Conservation (phyloP, 1,139 yeast species). For the Blastobotrys arbuscula region DNA sequence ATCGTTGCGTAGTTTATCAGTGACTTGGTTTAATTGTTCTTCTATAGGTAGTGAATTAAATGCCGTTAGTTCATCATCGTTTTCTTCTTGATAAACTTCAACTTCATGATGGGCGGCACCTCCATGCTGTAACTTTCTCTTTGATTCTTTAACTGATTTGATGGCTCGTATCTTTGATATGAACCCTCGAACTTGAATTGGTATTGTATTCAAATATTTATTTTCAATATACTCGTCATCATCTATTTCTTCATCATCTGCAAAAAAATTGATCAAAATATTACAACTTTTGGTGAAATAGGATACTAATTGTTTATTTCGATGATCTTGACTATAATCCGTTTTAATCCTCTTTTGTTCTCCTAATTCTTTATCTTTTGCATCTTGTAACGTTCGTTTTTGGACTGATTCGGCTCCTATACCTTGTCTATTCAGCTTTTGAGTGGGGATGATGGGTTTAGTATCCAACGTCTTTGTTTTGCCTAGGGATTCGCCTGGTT, state of each 20-base stretch:
- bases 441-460: constrained; percentile 17
- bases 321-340: constrained; percentile 12
- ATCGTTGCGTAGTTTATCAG: constrained; percentile 36
- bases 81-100: constrained; percentile 12
- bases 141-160: constrained; percentile 12
- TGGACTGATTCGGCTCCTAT: constrained; percentile 21
- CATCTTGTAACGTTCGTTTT: constrained; percentile 11
- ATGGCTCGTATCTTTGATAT: constrained; percentile 17
- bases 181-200: constrained; percentile 25
- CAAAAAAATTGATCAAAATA: constrained; percentile 18
- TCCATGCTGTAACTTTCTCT: constrained; percentile 4
- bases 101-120: background rate
- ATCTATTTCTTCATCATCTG: constrained; percentile 10
- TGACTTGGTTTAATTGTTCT: constrained; percentile 31
- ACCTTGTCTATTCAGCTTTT: constrained; percentile 24
- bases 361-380: constrained; percentile 7
- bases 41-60: constrained; percentile 26
- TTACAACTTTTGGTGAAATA: constrained; percentile 2
- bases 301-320: constrained; percentile 10
- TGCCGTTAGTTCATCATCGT: constrained; percentile 22
- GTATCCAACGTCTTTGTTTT: constrained; percentile 16
- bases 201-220: constrained; percentile 15
- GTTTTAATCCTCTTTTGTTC: constrained; percentile 13
- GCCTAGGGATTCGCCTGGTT: constrained; percentile 44
- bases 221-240: constrained; percentile 9